Conservation (phyloP, 768 basidiomycete genomes). For the Calocybe indica region DNA sequence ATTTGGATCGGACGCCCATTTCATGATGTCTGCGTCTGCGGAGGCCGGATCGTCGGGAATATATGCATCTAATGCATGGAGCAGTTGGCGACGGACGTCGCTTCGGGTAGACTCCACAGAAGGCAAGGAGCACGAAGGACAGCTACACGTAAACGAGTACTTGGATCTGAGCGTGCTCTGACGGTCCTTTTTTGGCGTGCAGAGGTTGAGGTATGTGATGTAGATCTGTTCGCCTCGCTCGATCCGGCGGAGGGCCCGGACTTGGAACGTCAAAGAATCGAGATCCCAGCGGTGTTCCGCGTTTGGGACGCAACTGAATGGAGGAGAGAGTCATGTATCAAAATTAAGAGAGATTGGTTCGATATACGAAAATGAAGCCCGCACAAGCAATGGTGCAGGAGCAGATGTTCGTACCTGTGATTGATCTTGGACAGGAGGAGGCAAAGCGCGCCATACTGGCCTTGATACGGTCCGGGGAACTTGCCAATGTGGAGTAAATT, state of each 20-base stretch:
- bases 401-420: conserved; percentile 9
- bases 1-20: conserved; percentile 7
- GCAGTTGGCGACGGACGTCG: conserved; percentile 11
- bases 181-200: conserved; percentile 4
- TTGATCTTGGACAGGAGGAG: conserved; percentile 6
- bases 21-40: conserved; percentile 6
- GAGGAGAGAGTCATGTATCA: background rate
- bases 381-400: background rate
- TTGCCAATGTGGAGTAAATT: conserved; percentile 7
- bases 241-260: conserved; percentile 12
- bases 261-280: background rate
- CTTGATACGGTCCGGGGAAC: conserved; percentile 10
- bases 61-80: background rate
- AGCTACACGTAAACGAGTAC: conserved; percentile 13
- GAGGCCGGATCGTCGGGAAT: background rate
- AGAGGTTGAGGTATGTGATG: conserved; percentile 7
- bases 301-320: conserved; percentile 12
- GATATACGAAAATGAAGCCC: no score
- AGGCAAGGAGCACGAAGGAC: conserved; percentile 9
- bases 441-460: conserved; percentile 2
- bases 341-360: background rate
- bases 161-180: conserved; percentile 3
- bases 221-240: conserved; percentile 11
- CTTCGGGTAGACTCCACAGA: conserved; percentile 7
- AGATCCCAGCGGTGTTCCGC: conserved; percentile 7